These are phyloP conservation scores for Aspergillus diversus DNA, from an alignment of 495 filamentous ascomycete genomes.

Conservation along the genomic window DNA sequence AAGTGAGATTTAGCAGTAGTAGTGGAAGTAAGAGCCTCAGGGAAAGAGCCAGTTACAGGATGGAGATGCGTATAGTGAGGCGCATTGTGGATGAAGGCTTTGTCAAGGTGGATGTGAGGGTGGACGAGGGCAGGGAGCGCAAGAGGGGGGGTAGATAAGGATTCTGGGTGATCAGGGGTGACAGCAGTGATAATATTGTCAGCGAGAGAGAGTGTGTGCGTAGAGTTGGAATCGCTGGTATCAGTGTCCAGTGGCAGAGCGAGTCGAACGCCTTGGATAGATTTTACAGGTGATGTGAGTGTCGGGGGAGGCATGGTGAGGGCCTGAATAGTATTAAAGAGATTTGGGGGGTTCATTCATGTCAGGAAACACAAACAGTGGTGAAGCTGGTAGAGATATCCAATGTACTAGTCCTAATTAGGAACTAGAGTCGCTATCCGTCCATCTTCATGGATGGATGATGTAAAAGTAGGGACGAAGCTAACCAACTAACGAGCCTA, in stretches of 20 bases:
- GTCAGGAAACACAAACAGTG: too few relatives aligned
- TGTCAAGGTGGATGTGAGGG: constrained; percentile 78
- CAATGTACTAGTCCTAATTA: too few relatives aligned
- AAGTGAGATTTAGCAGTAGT: constrained; percentile 65
- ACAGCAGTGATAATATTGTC: constrained; percentile 46
- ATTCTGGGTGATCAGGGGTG: constrained; percentile 28
- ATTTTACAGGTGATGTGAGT: constrained; percentile 26
- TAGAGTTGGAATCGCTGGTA: constrained; percentile 20
- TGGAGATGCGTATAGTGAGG: constrained; percentile 61
- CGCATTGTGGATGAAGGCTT: constrained; percentile 67
- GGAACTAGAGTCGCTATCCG: too few relatives aligned
- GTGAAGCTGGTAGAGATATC: too few relatives aligned
- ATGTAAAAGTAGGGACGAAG: too few relatives aligned
- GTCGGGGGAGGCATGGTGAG: constrained; percentile 31
- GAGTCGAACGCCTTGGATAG: constrained; percentile 44
- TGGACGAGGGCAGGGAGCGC: constrained; percentile 65
- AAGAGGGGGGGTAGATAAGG: constrained; percentile 24
- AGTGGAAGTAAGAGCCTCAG: constrained; percentile 67
- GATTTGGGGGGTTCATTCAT: too few relatives aligned
- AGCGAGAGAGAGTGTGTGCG: constrained; percentile 49
- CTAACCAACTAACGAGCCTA: too few relatives aligned
- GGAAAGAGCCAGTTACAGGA: constrained; percentile 63
- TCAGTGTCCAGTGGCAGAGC: constrained; percentile 36
- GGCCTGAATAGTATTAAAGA: background rate
- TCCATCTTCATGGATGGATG: too few relatives aligned